Conservation (phyloP, 2,329 filamentous ascomycete species). For the Epicoccum sorghinum region DNA sequence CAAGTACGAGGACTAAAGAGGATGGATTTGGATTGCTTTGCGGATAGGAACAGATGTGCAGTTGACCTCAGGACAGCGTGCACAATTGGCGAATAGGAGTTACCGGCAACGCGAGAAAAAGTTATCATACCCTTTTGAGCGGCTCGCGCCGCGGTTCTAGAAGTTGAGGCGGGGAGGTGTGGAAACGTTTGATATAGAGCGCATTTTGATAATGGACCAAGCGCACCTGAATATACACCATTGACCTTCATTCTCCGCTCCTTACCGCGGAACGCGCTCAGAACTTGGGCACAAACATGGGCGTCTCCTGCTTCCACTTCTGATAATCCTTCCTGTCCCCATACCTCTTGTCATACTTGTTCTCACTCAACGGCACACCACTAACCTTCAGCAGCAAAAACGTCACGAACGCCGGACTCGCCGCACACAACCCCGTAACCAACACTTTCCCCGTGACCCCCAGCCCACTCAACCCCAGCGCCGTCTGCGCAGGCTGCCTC, state of each 20-base stretch:
- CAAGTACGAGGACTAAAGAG: constrained; percentile 83
- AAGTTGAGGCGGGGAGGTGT: too few relatives aligned
- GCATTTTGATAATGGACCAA: too few relatives aligned
- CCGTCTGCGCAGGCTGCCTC: constrained; percentile 60
- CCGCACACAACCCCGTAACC: constrained; percentile 59
- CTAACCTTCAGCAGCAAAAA: constrained; percentile 68
- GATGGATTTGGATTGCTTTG: too few relatives aligned
- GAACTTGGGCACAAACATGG: constrained; percentile 68
- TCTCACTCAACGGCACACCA: constrained; percentile 70
- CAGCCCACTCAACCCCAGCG: constrained; percentile 60
- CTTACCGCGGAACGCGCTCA: not conserved
- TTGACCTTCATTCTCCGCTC: not conserved
- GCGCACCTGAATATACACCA: too few relatives aligned
- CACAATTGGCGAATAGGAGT: too few relatives aligned
- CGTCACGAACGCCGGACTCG: constrained; percentile 68
- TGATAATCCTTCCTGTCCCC: constrained; percentile 69
- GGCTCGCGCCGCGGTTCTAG: not conserved
- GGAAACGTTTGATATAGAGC: too few relatives aligned
- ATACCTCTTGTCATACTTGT: constrained; percentile 70
- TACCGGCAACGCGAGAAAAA: not conserved
- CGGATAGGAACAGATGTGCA: too few relatives aligned
- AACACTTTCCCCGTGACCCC: constrained; percentile 50
- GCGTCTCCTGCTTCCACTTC: constrained; percentile 70
- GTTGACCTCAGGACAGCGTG: too few relatives aligned
- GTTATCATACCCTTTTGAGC: not conserved